Base-by-base conservation (phyloP, 2,329 filamentous ascomycete genomes). In the Tolypocladium nubicola region DNA sequence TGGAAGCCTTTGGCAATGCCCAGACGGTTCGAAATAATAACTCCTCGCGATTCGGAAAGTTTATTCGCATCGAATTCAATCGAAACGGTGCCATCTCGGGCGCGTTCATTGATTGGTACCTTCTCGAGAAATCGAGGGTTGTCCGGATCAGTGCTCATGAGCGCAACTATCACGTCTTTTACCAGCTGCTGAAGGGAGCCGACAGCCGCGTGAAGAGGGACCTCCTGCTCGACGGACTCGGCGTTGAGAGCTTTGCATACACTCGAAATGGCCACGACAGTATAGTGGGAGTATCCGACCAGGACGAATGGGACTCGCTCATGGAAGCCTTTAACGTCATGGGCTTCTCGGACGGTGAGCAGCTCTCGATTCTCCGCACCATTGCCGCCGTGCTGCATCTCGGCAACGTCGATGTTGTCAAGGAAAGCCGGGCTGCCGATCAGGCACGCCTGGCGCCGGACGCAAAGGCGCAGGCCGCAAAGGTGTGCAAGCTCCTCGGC, bases 1-100 rank as follows among this genome's bases (percentile, higher is more conserved):
- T 99, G 3, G 95, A 99, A 80, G 89, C 94, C 1, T 99, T 99
- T 66, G 95, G 95, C 60, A 99, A 99, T 68, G 94, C 94, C 1
- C 95, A 99, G 70, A 99, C 94, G 0, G 90, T 99, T 37, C 84
- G 94, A 56, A 99, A 99, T 72, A 94, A 99, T 75, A 99, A 99
- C 70, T 99, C 94, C 0, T 99, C 94, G 6, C 86, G 94, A 62
- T 99, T 99, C 67, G 94, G 94, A 68, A 99, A 99, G 71, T 99
- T 99, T 67, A 99, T 99, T 69, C 84, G 95, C 54, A 99, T 99
- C 67, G 91, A 97, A 69, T 97, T 99, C 73, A 90, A 85, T 39
- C 82, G 89, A 30, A 83, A 83, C 40, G 95, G 95, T 35, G 88
- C 94, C 56, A 99, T 99, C 63, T 89, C 89, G 4, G 95, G 95